Evolutionary conservation across 2,329 filamentous ascomycete genomes (phyloP).

Genomic region (Scedosporium minutisporum): DNA sequence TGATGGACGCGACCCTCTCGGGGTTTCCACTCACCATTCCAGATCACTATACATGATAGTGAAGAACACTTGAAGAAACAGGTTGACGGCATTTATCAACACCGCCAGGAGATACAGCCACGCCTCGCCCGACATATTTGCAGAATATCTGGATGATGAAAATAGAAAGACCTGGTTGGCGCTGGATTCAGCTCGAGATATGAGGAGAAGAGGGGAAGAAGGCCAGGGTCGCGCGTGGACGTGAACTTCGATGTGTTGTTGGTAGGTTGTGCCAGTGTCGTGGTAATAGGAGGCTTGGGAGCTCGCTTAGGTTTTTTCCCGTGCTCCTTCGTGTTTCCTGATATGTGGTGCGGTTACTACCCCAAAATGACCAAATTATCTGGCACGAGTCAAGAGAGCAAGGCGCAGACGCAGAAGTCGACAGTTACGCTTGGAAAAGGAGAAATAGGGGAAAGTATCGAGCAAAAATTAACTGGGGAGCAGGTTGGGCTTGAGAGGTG

Average conservation of each 20-base stretch:
- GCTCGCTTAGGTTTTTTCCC: neutral
- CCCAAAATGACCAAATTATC: neutral
- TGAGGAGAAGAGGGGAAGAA: neutral
- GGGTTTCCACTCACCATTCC: conserved; percentile 69
- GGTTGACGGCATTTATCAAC: conserved; percentile 98
- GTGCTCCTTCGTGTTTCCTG: neutral
- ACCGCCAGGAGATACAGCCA: conserved; percentile 98
- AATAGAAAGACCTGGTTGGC: neutral
- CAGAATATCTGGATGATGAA: neutral
- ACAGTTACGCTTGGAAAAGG: too few species aligned
- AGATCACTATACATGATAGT: conserved; percentile 99
- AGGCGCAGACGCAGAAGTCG: too few species aligned
- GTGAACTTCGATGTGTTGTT: neutral
- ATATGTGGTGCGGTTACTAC: neutral
- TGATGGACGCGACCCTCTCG: neutral
- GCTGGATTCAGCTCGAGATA: neutral
- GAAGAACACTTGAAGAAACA: conserved; percentile 99
- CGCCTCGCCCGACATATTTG: conserved; percentile 83
- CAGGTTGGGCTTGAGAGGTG: neutral
- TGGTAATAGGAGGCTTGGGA: neutral
- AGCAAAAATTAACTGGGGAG: neutral
- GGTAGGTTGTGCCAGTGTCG: too few species aligned
- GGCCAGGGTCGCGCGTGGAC: neutral
- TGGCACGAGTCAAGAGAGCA: neutral
- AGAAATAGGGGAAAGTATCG: neutral